Percentiles rank a stretch among this genome's conserved stretches.
These are phyloP conservation scores for Lipomyces orientalis DNA, from an alignment of 805 yeast genomes.

Conservation along the genomic window DNA sequence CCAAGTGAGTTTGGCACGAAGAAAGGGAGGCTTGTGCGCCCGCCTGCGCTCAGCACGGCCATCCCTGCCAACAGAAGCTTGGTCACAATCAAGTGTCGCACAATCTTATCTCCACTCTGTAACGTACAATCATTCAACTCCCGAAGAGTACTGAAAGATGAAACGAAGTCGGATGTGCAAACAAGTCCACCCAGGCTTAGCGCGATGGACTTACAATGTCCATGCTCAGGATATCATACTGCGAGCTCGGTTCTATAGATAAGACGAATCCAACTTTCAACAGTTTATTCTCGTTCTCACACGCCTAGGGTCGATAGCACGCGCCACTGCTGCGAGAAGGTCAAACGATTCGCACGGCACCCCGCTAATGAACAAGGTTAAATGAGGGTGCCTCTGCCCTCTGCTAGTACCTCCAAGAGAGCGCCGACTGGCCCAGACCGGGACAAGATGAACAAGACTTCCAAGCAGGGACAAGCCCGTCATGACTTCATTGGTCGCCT, in stretches of 20 bases:
- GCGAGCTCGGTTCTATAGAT: too few species aligned
- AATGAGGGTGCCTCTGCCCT: too few species aligned
- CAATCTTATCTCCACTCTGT: background rate
- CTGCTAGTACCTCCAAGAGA: too few species aligned
- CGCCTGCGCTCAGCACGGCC: background rate
- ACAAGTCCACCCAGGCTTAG: background rate
- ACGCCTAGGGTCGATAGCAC: too few species aligned
- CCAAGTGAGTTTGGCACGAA: background rate
- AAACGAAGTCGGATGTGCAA: background rate
- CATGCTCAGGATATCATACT: background rate
- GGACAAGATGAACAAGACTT: background rate
- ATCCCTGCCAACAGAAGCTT: too few species aligned
- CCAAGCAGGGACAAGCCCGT: background rate
- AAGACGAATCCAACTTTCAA: too few species aligned
- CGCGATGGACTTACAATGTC: background rate
- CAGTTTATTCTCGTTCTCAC: background rate
- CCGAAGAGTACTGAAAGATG: background rate
- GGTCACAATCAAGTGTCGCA: background rate
- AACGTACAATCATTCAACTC: too few species aligned
- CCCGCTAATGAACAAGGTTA: background rate
- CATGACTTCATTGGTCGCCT: background rate
- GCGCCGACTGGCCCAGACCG: background rate
- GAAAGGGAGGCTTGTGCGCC: background rate
- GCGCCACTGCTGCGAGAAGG: background rate
- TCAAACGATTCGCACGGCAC: background rate